Conservation (phyloP, 164 flowering plant species). For the Macadamia tetraphylla region DNA sequence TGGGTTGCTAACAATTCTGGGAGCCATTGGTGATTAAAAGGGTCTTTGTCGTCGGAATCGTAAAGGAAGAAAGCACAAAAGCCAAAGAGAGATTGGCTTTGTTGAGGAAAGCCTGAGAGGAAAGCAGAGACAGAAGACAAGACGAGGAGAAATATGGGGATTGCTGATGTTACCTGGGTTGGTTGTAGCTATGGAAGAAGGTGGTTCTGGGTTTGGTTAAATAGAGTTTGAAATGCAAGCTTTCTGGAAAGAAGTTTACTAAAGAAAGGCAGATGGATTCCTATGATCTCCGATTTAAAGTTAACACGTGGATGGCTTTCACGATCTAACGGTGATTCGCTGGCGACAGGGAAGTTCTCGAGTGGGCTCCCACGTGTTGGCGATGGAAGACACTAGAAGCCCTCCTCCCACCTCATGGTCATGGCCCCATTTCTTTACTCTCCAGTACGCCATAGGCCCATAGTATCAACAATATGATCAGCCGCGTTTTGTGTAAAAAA, state of each 20-base stretch:
- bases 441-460: too few relatives aligned
- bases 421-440: too few relatives aligned
- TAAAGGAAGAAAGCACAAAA: too few relatives aligned
- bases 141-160: too few relatives aligned
- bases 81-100: background rate
- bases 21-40: background rate
- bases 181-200: background rate
- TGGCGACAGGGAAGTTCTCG: slow-evolving; percentile 10
- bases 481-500: too few relatives aligned
- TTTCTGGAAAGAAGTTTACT: background rate
- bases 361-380: slow-evolving; percentile 3
- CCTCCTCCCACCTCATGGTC: too few relatives aligned
- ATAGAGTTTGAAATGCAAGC: slow-evolving; percentile 1
- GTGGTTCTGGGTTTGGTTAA: background rate
- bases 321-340: slow-evolving; percentile 11
- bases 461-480: too few relatives aligned
- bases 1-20: background rate
- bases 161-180: too few relatives aligned
- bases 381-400: background rate
- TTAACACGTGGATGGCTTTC: slow-evolving; percentile 1
- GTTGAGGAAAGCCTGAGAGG: background rate
- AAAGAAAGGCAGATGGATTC: background rate
- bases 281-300: background rate
- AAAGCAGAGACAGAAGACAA: too few relatives aligned
- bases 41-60: too few relatives aligned